Conservation (phyloP, 2,329 filamentous ascomycete genomes). For the Elsinoe australis region DNA sequence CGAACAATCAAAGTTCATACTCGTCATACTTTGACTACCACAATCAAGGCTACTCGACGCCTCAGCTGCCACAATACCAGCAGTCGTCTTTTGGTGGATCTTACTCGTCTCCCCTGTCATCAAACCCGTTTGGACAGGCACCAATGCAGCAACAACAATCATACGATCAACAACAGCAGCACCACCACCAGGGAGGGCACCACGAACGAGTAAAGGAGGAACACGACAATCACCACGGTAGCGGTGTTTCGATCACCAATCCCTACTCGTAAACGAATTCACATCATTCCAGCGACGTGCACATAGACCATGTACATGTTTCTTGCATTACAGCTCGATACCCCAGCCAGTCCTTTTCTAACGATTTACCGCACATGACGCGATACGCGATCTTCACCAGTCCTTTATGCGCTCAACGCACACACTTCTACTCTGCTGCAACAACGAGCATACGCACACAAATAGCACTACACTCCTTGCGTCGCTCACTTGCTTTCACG, state of each 20-base stretch:
- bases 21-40: conserved; percentile 24
- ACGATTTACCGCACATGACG: conserved; percentile 5
- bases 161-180: conserved; percentile 8
- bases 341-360: background rate
- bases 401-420: no score
- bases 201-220: conserved; percentile 1
- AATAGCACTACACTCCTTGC: background rate
- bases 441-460: conserved; percentile 4
- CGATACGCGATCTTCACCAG: no score
- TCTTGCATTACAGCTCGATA: conserved; percentile 7
- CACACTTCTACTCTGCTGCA: no score
- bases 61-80: conserved; percentile 25
- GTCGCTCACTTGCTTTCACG: background rate
- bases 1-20: conserved; percentile 20
- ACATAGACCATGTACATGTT: conserved; percentile 5
- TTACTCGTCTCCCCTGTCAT: conserved; percentile 20
- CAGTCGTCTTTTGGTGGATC: conserved; percentile 20
- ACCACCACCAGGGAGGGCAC: background rate
- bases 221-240: conserved; percentile 11
- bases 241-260: conserved; percentile 7
- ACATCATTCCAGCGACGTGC: background rate
- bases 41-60: conserved; percentile 21
- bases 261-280: background rate
- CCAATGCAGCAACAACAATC: conserved; percentile 8
- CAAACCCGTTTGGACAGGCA: conserved; percentile 17